Percentiles rank a stretch among this genome's conserved stretches.
Evolutionary conservation across 2,329 filamentous ascomycete species (phyloP).

Genomic region (Phoma sp.): DNA sequence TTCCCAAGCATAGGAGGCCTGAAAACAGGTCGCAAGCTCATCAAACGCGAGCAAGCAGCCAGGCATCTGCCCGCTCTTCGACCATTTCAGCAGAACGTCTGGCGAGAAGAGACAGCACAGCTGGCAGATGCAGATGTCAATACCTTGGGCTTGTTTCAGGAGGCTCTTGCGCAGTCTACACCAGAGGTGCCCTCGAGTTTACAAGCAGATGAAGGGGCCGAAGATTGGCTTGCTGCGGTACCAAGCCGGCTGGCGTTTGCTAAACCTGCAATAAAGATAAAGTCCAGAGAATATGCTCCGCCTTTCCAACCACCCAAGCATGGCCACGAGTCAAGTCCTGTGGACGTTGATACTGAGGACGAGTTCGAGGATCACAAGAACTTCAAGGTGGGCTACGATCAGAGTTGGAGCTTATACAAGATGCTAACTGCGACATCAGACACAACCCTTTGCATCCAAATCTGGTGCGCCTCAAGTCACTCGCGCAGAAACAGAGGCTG

Average conservation of each 20-base stretch:
- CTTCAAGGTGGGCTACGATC: constrained; percentile 31
- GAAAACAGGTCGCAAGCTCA: constrained; percentile 52
- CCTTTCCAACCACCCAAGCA: constrained; percentile 7
- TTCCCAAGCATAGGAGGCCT: constrained; percentile 61
- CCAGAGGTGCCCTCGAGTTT: constrained; percentile 34
- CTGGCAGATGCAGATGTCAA: constrained; percentile 32
- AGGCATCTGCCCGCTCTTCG: constrained; percentile 61
- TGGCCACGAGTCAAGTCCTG: constrained; percentile 18
- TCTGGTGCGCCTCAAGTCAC: neutral
- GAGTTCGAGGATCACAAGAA: constrained; percentile 46
- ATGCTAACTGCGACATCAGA: constrained; percentile 17
- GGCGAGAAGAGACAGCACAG: constrained; percentile 45
- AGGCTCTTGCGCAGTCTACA: constrained; percentile 38
- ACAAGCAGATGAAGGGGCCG: constrained; percentile 20
- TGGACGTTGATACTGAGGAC: constrained; percentile 42
- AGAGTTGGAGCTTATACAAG: fast-evolving
- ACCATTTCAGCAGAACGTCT: constrained; percentile 58
- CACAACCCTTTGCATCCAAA: constrained; percentile 11
- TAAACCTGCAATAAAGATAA: constrained; percentile 19
- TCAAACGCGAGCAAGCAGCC: constrained; percentile 58
- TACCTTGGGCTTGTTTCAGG: constrained; percentile 42
- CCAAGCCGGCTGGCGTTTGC: constrained; percentile 16
- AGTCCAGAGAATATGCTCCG: constrained; percentile 10
- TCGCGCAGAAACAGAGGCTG: neutral
- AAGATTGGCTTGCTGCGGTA: constrained; percentile 32